These are phyloP conservation scores for Mesembryanthemum crystallinum DNA, from an alignment of 148 eudicot genomes.

Conservation along the genomic window DNA sequence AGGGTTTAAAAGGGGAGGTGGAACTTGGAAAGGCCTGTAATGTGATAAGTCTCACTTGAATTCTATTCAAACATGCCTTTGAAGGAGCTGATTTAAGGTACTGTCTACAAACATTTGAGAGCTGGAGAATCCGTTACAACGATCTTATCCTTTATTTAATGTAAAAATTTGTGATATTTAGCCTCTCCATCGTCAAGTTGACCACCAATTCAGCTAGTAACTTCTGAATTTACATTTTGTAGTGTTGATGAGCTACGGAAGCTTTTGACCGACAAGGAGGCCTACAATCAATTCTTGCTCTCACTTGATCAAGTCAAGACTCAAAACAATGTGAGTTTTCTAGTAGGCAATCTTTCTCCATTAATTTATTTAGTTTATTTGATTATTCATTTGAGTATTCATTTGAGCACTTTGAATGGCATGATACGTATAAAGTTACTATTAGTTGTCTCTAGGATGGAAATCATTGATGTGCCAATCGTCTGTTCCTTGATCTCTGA, in stretches of 20 bases:
- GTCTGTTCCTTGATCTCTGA: neutral
- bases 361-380: neutral
- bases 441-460: neutral
- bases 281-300: conserved; percentile 21
- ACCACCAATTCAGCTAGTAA: neutral
- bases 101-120: neutral
- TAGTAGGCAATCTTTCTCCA: neutral
- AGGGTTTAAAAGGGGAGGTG: neutral
- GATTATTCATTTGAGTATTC: no score
- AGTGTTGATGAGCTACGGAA: conserved; percentile 32
- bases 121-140: no score
- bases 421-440: neutral
- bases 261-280: conserved; percentile 31
- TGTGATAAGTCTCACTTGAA: neutral
- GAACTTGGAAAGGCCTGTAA: neutral
- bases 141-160: neutral
- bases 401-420: neutral
- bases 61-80: neutral
- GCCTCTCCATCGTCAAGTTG: neutral
- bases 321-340: conserved; percentile 30
- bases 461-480: neutral
- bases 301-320: conserved; percentile 38
- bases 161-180: neutral
- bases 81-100: neutral
- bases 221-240: neutral